These are phyloP conservation scores for Sphagnum contortum DNA, from an alignment of 225 moss, liverwort and hornwort genomes.

Conservation along the genomic window DNA sequence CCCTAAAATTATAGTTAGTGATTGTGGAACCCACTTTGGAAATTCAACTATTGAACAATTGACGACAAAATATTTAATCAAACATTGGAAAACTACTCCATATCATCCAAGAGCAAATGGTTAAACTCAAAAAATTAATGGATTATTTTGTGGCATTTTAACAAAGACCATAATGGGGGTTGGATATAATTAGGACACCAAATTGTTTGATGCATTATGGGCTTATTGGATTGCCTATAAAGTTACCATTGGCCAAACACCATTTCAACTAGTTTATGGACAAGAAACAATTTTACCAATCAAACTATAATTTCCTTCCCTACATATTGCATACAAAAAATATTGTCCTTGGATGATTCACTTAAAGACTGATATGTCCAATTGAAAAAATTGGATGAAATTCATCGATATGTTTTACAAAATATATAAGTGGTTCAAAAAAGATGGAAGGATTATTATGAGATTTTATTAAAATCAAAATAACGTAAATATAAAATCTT, in stretches of 20 bases:
- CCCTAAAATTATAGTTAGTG: not conserved
- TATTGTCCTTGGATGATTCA: not conserved
- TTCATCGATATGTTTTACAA: too few relatives aligned
- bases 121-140: constrained; percentile 1
- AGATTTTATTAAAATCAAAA: not conserved
- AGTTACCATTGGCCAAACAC: too few relatives aligned
- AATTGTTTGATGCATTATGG: not conserved
- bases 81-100: constrained; percentile 3
- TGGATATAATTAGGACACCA: not conserved
- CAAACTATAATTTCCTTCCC: not conserved
- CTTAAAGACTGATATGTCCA: not conserved
- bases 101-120: constrained; percentile 5
- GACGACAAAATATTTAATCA: not conserved
- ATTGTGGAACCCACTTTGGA: constrained; percentile 1
- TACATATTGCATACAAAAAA: not conserved
- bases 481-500: too few relatives aligned
- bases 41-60: constrained; percentile 1
- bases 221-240: not conserved
- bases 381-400: too few relatives aligned
- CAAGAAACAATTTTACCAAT: not conserved
- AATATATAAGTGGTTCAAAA: not conserved
- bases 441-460: not conserved
- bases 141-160: too few relatives aligned
- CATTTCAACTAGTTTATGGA: too few relatives aligned
- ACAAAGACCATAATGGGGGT: not conserved